Base-by-base conservation (phyloP, 257 asterid genomes). In the Fraxinus americana region DNA sequence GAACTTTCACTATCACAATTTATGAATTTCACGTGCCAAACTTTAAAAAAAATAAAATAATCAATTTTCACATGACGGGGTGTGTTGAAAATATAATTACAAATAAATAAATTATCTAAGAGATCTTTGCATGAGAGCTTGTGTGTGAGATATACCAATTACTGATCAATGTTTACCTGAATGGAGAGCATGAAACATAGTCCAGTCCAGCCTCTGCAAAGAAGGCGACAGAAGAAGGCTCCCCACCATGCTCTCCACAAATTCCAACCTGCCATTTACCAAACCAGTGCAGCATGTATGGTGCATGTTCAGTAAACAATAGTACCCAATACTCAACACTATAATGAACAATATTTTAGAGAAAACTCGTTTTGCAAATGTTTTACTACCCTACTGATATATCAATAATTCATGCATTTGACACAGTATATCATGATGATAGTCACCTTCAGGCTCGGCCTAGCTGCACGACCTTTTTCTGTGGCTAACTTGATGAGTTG, bases 121-220 rank as follows among this genome's bases (percentile, higher is more conserved):
- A 11, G 4, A 43, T 0, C 16, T 11, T 23, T 23, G 10, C 21
- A 27, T 25, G 3, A 23, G 36, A 63, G 17, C 19, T 27, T 63
- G 7, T 23, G 12, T 25, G 21, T 32, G 25, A 39, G 17, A 17
- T 41, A 27, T 36, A 12, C 39, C 38, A 67, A 77, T 52, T 35
- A 13, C 23, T 50, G 25, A 59, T 21, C 67, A 59, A 59, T 59
- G 13, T 59, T 59, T 59, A 94, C 99, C 99, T 94, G 82, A 93
- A 95, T 69, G 99, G 99, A 54, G 99, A 95, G 84, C 99, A 95
- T 11, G 98, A 93, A 72, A 95, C 99, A 50, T 95, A 95, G 77
- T 95, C 98, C 23, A 95, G 89, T 27, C 99, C 99, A 59, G 92
- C 90, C 81, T 90, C 92, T 5, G 91, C 98, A 36, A 95, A 95